Base-by-base conservation (phyloP, 306 rosid genomes). In the Vicia villosa region DNA sequence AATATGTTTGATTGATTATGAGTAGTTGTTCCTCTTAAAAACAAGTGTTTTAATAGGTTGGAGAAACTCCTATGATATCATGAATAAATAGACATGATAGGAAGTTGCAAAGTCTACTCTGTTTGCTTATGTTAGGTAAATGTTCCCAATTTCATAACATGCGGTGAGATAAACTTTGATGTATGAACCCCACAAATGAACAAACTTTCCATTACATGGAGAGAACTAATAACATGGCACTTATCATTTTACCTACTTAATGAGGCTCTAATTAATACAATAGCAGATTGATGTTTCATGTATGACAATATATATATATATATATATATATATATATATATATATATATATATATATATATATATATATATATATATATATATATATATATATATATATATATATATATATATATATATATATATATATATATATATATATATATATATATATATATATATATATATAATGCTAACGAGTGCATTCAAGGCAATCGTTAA, bases 51-150 rank as follows among this genome's bases (percentile, higher is more conserved):
- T 42, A 42, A 42, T 42, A 42, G 7, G 38, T 34, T 34, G 1
- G 38, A 34, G 9, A 34, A 34, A 34, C 38, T 34, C 10, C 16
- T 32, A 32, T 41, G 55, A 22, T 37, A 40, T 40, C 40, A 8
- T 69, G 16, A 8, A 40, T 55, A 40, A 69, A 52, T 55, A n/a
- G 34, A 69, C 47, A 69, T 40, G 64, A 69, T 38, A 69, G 15
- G 74, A 56, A 22, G 47, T 56, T 38, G 4, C 10, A 24, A n/a
- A n/a, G 24, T 6, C 22, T 38, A 37, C 6, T 26, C 8, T 15
- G 46, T 30, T 66, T 66, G 11, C 8, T 32, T 32, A 24, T 28
- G 30, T 46, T 21, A 13, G 26, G 70, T 64, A 24, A 43, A 45
- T 42, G 55, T 14, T 24, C 24, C 41, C 56, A 26, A 22, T 24